Base-by-base conservation (phyloP, 495 filamentous ascomycete species). In the Xylaria curta region DNA sequence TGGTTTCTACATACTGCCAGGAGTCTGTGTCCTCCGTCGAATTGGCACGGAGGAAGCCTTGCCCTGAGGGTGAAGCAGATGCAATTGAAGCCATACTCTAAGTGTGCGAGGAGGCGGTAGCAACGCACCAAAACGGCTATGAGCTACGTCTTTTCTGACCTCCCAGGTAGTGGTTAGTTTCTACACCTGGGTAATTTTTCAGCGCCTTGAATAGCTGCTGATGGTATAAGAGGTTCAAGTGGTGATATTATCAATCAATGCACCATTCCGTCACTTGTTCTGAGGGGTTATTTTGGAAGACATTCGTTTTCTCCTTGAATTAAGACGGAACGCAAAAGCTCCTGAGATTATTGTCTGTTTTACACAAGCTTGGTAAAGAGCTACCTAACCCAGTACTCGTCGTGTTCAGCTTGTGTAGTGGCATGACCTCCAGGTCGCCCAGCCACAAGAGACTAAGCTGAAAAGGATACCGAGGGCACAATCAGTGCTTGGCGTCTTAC, bases 21-120 rank as follows among this genome's bases (percentile, higher is more conserved):
- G 76, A 78, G 28, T 78, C 76, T 24, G 76, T 72, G 53, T 78
- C 76, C 21, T 78, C 76, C n/a, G 72, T 72, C 26, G 76, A 78
- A 68, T 78, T 76, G 67, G 71, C 72, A 64, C 44, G 54, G n/a
- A 75, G 71, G 70, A 73, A 76, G 67, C 69, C 68, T 54, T 68
- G 71, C 26, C 72, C 72, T 8, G 74, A 74, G 46, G 75, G 76
- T n/a, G 76, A 78, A 36, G 75, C 71, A 47, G 76, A 76, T 1
- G 73, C 69, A 53, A 76, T 59, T 15, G 76, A 78, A 68, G 76
- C 66, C 66, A 69, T 69, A 3, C 21, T 69, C 19, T n/a, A 21
- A 38, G 31, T n/a, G 36, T 56, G 65, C 51, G 64, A 47, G 10
- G 60, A 24, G 24, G 36, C 31, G 36, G 38, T 63, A 12, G 60